Base-by-base conservation (phyloP, 164 flowering plant species). In the Magnolia kwangsiensis region DNA sequence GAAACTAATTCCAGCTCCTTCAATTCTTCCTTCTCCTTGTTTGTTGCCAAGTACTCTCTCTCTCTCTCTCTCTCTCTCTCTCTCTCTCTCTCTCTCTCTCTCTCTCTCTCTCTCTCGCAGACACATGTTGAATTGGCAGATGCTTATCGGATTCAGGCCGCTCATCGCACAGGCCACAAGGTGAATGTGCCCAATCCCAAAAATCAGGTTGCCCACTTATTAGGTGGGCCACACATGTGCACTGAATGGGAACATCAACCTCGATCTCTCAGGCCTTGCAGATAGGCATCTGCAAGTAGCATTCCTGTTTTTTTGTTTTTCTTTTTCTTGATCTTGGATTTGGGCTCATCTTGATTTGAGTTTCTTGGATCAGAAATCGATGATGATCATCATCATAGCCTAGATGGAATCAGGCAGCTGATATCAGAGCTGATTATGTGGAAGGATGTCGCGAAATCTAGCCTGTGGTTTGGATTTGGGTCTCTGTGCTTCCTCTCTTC, bases 381-480 rank as follows among this genome's bases (percentile, higher is more conserved):
- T 51, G 84, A 83, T 45, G 83, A 68, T 50, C 83, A 83, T 20
- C 72, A 78, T 51, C 81, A 81, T 70, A 73, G 84, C 76, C 69
- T 93, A 5, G 88, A 92, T 77, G 77, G 69, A 27, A 76, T 90
- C 23, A 88, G 90, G 66, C 80, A 78, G 82, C 27, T 88, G 76
- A 61, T 90, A 4, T 76, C 66, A 72, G 99, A 95, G 72, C 74
- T 95, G 82, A 76, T 90, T 2, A 88, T 93, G 97, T 95, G 99
- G 99, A 92, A 82, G 59, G 97, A 95, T 83, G 90, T 89, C 1
- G 88, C 99, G 8, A 95, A 86, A 81, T 92, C 98, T 4, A 89
- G 86, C 76, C 93, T 95, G 68, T 95, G 99, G 98, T 93, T 95
- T 78, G 99, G 98, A 63, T 82, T 92, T 77, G 99, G 99, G 50